These are phyloP conservation scores for Trichoderma harzianum DNA, from an alignment of 2,329 filamentous ascomycete genomes.

Conservation along the genomic window DNA sequence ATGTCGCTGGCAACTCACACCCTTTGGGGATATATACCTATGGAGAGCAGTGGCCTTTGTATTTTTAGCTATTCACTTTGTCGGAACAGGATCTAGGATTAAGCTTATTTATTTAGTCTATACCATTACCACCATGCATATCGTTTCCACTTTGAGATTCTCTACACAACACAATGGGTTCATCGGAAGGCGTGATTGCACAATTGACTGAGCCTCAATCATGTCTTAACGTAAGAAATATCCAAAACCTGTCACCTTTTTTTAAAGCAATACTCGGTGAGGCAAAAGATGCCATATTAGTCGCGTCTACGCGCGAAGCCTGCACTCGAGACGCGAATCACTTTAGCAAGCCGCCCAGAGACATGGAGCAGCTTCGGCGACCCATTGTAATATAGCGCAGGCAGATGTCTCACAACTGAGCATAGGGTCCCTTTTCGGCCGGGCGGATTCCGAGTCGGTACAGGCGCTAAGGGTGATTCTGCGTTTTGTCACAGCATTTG, in stretches of 20 bases:
- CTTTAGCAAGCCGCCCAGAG: neutral
- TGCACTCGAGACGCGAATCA: slow-evolving; percentile 5
- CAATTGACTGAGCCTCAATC: neutral
- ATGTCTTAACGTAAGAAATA: neutral
- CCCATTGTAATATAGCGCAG: neutral
- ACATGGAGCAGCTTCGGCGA: neutral
- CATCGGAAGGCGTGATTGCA: neutral
- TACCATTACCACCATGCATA: neutral
- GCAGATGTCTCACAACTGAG: neutral
- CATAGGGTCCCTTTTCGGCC: neutral
- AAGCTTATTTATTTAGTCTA: neutral
- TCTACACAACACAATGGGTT: no score
- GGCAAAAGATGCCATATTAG: neutral
- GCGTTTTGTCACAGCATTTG: neutral
- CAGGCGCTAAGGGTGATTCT: neutral
- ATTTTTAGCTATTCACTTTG: neutral
- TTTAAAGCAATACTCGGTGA: neutral
- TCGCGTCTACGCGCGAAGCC: neutral
- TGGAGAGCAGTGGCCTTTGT: neutral
- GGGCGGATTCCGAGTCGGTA: neutral
- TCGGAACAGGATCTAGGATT: neutral
- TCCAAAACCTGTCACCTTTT: neutral
- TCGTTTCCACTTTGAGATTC: neutral
- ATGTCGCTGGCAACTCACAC: neutral
- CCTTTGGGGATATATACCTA: neutral